Base-by-base conservation (phyloP, 352 stramenopile genomes). In the Phytophthora boehmeriae region DNA sequence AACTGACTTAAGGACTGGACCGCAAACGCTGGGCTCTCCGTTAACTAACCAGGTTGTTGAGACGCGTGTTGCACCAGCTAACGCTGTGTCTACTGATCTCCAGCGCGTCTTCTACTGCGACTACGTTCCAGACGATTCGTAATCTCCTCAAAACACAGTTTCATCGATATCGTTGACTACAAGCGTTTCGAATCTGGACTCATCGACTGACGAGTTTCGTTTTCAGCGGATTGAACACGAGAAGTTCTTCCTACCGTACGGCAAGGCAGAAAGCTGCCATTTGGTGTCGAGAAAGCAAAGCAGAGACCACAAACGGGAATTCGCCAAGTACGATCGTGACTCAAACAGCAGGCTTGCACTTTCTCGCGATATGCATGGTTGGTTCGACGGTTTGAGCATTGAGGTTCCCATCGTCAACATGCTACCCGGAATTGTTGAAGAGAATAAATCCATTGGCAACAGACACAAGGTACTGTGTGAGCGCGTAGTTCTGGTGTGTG, bases 331-430 rank as follows among this genome's bases (percentile, higher is more conserved):
- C 34, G 34, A 39, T 39, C 34, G 34, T 16, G 34, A 39, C 14
- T 9, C 34, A 39, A 39, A 39, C 34, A 39, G 14, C 14, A 39
- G 34, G 34, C 34, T 39, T 39, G 34, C 34, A 39, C 34, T 39
- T n/a, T 39, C 34, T 39, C 34, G 34, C 14, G 34, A 39, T 39
- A 39, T 39, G 34, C 34, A 39, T 39, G 34, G 34, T 39, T 39
- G 34, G 34, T 39, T 45, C 39, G 39, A 25, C 19, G 39, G 41
- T 54, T 4, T 58, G 4, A 64, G n/a, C 36, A 27, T 48, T 32
- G 34, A 54, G 22, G 16, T 61, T 54, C 54, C 54, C 11, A 61
- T 54, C 34, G 54, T 61, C 34, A 54, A 54, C 8, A 53, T 63
- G 45, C 27, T 63, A 10, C 45, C 36, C 28, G 55, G 46, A 56